Percentiles rank a stretch among this genome's conserved stretches.
Evolutionary conservation across 371 early-diverging fungal genomes (phyloP).

Genomic region (Synchytrium microbalum): DNA sequence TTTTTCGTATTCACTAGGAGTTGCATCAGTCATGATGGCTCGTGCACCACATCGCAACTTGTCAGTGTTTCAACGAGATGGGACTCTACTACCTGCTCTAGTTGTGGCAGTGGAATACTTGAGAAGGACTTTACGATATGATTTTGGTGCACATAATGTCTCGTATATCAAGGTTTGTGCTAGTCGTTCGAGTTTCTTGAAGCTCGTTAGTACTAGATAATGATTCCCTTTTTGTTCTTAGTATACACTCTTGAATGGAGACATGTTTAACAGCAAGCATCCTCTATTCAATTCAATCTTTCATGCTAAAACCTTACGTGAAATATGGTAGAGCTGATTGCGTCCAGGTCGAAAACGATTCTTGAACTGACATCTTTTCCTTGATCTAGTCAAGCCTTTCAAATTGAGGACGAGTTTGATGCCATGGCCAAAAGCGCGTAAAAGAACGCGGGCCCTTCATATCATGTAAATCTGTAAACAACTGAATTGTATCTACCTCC

Average conservation of each 20-base stretch:
- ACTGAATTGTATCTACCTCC: too few species aligned
- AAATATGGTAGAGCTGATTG: neutral
- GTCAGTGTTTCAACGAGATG: conserved; percentile 59
- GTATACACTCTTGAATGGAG: neutral
- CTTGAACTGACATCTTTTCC: neutral
- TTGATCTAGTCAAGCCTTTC: neutral
- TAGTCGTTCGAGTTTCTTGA: neutral
- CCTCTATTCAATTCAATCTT: neutral
- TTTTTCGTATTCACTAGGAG: conserved; percentile 18
- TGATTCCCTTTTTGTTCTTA: neutral
- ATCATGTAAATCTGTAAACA: too few species aligned
- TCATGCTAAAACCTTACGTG: neutral
- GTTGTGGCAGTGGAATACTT: neutral
- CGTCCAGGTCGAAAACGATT: neutral
- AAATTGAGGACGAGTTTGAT: neutral
- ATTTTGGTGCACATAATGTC: neutral
- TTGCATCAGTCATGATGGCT: conserved; percentile 77
- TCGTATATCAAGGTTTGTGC: neutral
- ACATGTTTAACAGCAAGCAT: neutral
- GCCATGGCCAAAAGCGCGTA: neutral
- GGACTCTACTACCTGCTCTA: neutral
- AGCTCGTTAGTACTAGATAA: neutral
- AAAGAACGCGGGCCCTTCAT: too few species aligned
- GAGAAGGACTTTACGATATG: neutral
- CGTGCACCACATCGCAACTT: conserved; percentile 77